Base-by-base conservation (phyloP, 202 grass and related monocot genomes). In the Brachypodium distachyon region DNA sequence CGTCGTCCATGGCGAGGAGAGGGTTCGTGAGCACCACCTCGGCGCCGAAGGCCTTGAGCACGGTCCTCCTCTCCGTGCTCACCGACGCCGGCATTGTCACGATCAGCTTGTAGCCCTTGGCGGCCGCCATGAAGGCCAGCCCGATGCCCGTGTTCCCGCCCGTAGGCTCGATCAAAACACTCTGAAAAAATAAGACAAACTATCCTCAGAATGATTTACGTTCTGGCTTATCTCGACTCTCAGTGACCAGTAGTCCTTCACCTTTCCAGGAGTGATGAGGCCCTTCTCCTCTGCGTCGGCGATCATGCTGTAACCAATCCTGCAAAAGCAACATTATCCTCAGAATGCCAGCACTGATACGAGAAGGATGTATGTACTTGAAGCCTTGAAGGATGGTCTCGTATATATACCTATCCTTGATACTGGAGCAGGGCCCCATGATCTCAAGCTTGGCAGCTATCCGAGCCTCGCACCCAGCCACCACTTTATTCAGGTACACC, bases 161-260 rank as follows among this genome's bases (percentile, higher is more conserved):
- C 4, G 87, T 93, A 23, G 90, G 90, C 77, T 93, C 90, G 78
- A 93, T 90, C 72, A 93, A 67, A n/a, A 93, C 84, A 79, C 90
- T 87, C 90, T 93, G 25, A 27, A 71, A 33, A 12, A 0, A 21
- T 38, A 27, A 17, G 21, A 3, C 21, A 1, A 22, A n/a, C 48
- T 22, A 46, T 5, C 0, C 16, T 57, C 12, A 31, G 13, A 26
- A 58, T 31, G 27, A 17, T 56, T 12, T 56, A 14, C 54, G 12
- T 58, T 29, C 26, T 51, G 7, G n/a, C n/a, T n/a, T n/a, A 17
- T 51, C 48, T 56, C n/a, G 52, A 0, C 23, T 56, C 53, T 29
- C 25, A 56, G 12, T 56, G 22, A 5, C 13, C 4, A 5, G 13
- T 9, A n/a, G n/a, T n/a, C n/a, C 16, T 2, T 49, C 34, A 87